Evolutionary conservation across 768 basidiomycete genomes (phyloP).

Genomic region (Gelatoporia subvermispora): DNA sequence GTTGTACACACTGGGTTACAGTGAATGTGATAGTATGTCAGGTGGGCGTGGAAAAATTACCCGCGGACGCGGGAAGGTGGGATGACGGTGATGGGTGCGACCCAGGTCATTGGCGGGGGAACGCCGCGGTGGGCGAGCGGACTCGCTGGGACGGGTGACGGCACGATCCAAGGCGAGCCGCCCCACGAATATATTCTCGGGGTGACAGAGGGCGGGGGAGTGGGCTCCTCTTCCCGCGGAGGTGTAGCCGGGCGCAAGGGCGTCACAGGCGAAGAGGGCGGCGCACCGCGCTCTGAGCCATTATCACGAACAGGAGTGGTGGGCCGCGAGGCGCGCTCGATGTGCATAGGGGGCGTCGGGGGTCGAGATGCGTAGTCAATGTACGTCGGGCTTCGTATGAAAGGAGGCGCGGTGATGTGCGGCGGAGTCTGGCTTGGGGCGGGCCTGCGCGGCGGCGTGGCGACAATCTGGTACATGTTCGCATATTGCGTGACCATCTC

Average conservation of each 20-base stretch:
- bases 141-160: conserved; percentile 31
- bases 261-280: conserved; percentile 4
- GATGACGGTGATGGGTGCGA: conserved; percentile 32
- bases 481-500: background rate
- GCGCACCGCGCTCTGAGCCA: no score
- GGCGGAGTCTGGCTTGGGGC: background rate
- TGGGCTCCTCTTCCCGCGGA: conserved; percentile 16
- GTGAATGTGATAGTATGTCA: background rate
- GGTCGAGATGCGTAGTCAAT: conserved; percentile 2
- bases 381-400: background rate
- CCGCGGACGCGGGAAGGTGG: background rate
- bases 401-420: background rate
- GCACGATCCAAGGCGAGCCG: conserved; percentile 20
- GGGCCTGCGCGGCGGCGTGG: background rate
- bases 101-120: conserved; percentile 54
- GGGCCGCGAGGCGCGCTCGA: background rate
- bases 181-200: conserved; percentile 56
- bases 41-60: background rate
- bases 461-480: background rate
- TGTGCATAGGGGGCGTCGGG: conserved; percentile 4
- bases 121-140: conserved; percentile 57
- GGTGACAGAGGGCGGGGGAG: conserved; percentile 51
- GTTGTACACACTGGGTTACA: no score
- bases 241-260: conserved; percentile 28
- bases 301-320: conserved; percentile 1